Percentiles rank a stretch among this genome's conserved stretches.
phyloP scores from a whole-genome alignment of 2,329 filamentous ascomycete species.

The Thermothelomyces thermophilus region DNA sequence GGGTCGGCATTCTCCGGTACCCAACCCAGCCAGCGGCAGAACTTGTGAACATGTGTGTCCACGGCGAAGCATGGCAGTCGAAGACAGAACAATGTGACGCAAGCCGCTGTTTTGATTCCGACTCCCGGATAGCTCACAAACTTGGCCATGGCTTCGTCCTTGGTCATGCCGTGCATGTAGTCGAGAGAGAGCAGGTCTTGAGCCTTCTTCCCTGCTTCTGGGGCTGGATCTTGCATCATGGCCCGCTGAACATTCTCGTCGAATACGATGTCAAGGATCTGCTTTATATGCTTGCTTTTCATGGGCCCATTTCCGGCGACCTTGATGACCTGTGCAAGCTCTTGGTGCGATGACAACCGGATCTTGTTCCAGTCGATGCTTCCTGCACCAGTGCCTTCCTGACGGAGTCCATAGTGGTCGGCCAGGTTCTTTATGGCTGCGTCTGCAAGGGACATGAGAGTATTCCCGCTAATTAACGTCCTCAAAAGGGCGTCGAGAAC shows the following conservation, averaged over 20 bases:
- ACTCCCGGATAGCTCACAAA: conserved; percentile 47
- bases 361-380: conserved; percentile 73
- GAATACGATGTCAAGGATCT: conserved; percentile 65
- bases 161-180: conserved; percentile 39
- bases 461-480: conserved; percentile 47
- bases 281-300: conserved; percentile 68
- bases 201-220: conserved; percentile 25
- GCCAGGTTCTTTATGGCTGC: conserved; percentile 61
- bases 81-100: conserved; percentile 51
- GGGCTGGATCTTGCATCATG: conserved; percentile 31
- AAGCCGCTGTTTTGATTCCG: conserved; percentile 52
- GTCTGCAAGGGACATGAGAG: conserved; percentile 47
- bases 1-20: conserved; percentile 43
- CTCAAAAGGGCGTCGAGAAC: conserved; percentile 49
- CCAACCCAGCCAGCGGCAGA: conserved; percentile 49
- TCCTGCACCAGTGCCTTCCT: conserved; percentile 59
- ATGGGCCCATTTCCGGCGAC: conserved; percentile 62
- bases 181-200: conserved; percentile 43
- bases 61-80: conserved; percentile 49
- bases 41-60: conserved; percentile 50
- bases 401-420: conserved; percentile 54
- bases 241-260: conserved; percentile 51
- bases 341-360: conserved; percentile 47
- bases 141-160: conserved; percentile 44
- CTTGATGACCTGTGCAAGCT: conserved; percentile 64